Conservation (phyloP, 2,329 filamentous ascomycete species). For the Ascochyta clinopodiicola region DNA sequence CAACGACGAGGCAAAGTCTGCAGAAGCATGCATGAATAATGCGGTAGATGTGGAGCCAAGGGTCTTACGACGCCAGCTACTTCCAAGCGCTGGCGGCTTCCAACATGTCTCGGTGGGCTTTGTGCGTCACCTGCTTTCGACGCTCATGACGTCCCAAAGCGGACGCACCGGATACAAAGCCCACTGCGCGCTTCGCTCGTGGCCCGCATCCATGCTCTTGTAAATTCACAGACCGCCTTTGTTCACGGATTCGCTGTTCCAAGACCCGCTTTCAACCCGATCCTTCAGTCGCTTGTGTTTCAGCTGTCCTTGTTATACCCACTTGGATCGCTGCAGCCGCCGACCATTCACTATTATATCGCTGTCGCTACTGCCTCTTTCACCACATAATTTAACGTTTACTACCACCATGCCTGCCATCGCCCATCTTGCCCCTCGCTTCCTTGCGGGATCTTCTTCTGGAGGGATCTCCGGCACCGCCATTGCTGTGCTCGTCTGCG, state of each 20-base stretch:
- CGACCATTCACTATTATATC: conserved; percentile 3
- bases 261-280: conserved; percentile 19
- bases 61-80: conserved; percentile 7
- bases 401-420: conserved; percentile 26
- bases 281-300: conserved; percentile 19
- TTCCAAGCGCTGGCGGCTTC: conserved; percentile 24
- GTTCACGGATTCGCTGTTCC: conserved; percentile 16
- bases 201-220: conserved; percentile 19
- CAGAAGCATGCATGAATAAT: conserved; percentile 17
- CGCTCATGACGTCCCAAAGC: conserved; percentile 27
- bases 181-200: conserved; percentile 21
- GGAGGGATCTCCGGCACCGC: conserved; percentile 24
- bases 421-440: conserved; percentile 22
- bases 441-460: conserved; percentile 16
- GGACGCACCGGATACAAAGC: conserved; percentile 30
- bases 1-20: conserved; percentile 5
- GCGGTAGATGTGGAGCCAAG: conserved; percentile 7
- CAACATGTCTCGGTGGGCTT: conserved; percentile 12
- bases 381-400: background rate
- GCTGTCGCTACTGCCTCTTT: background rate
- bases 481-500: conserved; percentile 33
- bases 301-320: conserved; percentile 13
- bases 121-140: conserved; percentile 22
- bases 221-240: conserved; percentile 21
- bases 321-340: conserved; percentile 15